phyloP scores from a whole-genome alignment of 257 asterid species.

The Coffea eugenioides region DNA sequence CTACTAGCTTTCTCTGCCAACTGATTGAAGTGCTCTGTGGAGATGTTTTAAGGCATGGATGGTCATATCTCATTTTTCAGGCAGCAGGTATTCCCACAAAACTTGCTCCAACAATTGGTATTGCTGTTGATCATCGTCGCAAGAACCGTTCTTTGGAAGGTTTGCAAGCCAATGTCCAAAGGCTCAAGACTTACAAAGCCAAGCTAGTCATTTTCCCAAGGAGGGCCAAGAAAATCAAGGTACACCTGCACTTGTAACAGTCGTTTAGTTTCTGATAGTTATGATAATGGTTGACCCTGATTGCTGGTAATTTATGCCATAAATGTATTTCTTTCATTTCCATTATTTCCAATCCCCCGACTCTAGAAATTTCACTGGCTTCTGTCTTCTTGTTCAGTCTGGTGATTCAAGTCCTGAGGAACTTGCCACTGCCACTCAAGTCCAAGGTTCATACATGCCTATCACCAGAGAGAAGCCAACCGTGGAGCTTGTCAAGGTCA shows the following conservation, averaged over 20 bases:
- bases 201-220: slow-evolving; percentile 38
- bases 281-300: not conserved
- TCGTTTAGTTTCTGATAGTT: not conserved
- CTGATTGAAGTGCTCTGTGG: not conserved
- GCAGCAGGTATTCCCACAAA: slow-evolving; percentile 34
- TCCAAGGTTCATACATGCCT: slow-evolving; percentile 60
- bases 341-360: not conserved
- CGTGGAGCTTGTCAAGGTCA: slow-evolving; percentile 21
- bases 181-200: slow-evolving; percentile 37
- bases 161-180: slow-evolving; percentile 32
- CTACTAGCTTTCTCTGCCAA: not conserved
- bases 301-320: not conserved
- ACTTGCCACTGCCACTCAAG: slow-evolving; percentile 66
- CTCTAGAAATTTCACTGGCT: not conserved
- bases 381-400: slow-evolving; percentile 30
- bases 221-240: slow-evolving; percentile 28
- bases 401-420: slow-evolving; percentile 76
- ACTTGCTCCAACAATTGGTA: slow-evolving; percentile 33
- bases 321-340: not conserved
- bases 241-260: not conserved
- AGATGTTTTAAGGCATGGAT: not conserved
- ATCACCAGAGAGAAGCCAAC: slow-evolving; percentile 34
- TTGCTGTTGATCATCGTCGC: slow-evolving; percentile 37
- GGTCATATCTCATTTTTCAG: slow-evolving; percentile 10
- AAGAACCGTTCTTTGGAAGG: slow-evolving; percentile 38